A percentile compares a stretch with the other conserved stretches of the same genome.
phyloP scores from a whole-genome alignment of 345 rosid species.

The Viola odorata region DNA sequence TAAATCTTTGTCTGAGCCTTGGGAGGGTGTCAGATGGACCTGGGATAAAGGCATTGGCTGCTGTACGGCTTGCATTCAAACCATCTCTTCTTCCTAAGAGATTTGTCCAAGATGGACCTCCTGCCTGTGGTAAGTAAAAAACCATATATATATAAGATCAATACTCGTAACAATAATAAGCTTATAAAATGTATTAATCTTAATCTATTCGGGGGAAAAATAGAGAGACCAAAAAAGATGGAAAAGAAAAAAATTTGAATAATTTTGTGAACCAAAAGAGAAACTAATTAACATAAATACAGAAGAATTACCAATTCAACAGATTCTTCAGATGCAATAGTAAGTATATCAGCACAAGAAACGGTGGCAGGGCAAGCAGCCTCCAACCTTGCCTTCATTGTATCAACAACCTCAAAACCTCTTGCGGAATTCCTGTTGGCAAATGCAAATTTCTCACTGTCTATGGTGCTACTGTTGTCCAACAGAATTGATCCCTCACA shows the following conservation, averaged over 20 bases:
- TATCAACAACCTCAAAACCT: slow-evolving; percentile 48
- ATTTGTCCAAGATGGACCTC: slow-evolving; percentile 31
- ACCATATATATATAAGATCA: too few species aligned
- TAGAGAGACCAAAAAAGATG: too few species aligned
- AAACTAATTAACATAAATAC: background rate
- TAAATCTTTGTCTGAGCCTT: slow-evolving; percentile 4
- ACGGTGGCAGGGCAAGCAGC: slow-evolving; percentile 7
- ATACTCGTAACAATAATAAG: too few species aligned
- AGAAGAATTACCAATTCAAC: slow-evolving; percentile 14
- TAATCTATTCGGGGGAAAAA: too few species aligned
- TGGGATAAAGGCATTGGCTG: slow-evolving; percentile 17
- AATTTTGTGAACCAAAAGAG: background rate
- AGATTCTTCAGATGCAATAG: slow-evolving; percentile 29
- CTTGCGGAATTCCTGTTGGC: slow-evolving; percentile 50
- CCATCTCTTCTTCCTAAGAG: slow-evolving; percentile 34
- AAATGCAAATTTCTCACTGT: slow-evolving; percentile 42
- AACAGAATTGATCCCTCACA: slow-evolving; percentile 55
- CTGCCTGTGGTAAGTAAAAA: slow-evolving; percentile 19
- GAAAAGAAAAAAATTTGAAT: too few species aligned
- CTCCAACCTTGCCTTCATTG: slow-evolving; percentile 42
- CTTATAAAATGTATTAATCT: too few species aligned
- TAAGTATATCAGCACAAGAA: slow-evolving; percentile 22
- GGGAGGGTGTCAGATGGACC: slow-evolving; percentile 1
- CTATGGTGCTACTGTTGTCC: slow-evolving; percentile 32
- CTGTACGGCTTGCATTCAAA: slow-evolving; percentile 19